These are phyloP conservation scores for Pleurotus pulmonarius DNA, from an alignment of 768 basidiomycete species.

Conservation along the genomic window DNA sequence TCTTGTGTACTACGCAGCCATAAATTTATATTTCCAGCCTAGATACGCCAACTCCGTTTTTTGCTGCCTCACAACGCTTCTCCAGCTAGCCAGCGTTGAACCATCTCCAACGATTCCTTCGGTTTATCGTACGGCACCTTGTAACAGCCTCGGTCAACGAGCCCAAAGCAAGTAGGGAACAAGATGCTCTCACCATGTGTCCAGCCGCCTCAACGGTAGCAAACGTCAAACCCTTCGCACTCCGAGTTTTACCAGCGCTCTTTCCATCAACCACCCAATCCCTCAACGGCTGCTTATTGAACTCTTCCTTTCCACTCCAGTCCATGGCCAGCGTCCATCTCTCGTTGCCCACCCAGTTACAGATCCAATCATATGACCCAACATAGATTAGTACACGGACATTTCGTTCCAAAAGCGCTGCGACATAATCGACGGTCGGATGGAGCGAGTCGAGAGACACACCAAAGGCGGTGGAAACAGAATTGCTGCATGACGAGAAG, in stretches of 20 bases:
- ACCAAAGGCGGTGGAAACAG: conserved; percentile 47
- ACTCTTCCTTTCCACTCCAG: conserved; percentile 55
- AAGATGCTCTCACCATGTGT: conserved; percentile 50
- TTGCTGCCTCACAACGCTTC: not conserved
- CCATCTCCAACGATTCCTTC: conserved; percentile 33
- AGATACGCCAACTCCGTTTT: no score
- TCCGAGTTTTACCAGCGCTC: conserved; percentile 54
- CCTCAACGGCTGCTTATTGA: conserved; percentile 35
- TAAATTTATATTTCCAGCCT: no score
- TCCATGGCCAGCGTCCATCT: conserved; percentile 54
- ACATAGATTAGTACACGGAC: conserved; percentile 50
- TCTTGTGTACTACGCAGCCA: no score
- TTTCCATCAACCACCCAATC: conserved; percentile 56
- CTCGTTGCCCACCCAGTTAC: conserved; percentile 66
- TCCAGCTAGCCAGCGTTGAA: conserved; percentile 8
- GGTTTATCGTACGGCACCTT: conserved; percentile 64
- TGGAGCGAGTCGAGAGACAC: conserved; percentile 37
- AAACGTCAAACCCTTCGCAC: conserved; percentile 51
- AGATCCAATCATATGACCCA: conserved; percentile 53
- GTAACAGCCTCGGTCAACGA: not conserved
- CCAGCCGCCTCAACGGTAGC: conserved; percentile 58
- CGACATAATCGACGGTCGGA: conserved; percentile 39
- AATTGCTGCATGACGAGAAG: conserved; percentile 27
- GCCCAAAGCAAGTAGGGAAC: not conserved
- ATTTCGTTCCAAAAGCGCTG: conserved; percentile 41